phyloP scores from a whole-genome alignment of 352 stramenopile genomes.

The Phytophthora boehmeriae region DNA sequence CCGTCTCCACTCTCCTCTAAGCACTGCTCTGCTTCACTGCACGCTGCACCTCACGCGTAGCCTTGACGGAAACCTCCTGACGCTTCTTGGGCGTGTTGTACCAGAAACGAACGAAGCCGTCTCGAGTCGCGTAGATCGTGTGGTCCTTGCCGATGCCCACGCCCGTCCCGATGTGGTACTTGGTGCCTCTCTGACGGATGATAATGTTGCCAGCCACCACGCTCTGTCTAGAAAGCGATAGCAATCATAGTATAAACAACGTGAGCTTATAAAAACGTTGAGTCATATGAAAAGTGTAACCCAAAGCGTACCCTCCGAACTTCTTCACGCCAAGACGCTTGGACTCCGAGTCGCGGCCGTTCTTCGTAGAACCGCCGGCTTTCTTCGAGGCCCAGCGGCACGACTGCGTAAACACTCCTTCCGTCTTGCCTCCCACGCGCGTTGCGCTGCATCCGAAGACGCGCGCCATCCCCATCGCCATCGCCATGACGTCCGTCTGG shows the following conservation, averaged over 20 bases:
- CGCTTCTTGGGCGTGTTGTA: slow-evolving; percentile 87
- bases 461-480: slow-evolving; percentile 77
- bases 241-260: not conserved
- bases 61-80: slow-evolving; percentile 88
- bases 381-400: slow-evolving; percentile 95
- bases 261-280: not conserved
- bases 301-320: slow-evolving; percentile 83
- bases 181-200: slow-evolving; percentile 96
- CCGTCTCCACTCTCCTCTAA: slow-evolving; percentile 18
- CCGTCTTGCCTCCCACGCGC: slow-evolving; percentile 28
- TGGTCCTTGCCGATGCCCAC: slow-evolving; percentile 95
- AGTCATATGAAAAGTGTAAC: not conserved
- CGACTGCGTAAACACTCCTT: slow-evolving; percentile 58
- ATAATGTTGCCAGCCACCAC: slow-evolving; percentile 97
- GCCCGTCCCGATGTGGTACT: slow-evolving; percentile 94
- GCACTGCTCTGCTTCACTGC: slow-evolving; percentile 25
- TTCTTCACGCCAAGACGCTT: slow-evolving; percentile 98
- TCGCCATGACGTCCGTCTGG: slow-evolving; percentile 47
- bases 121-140: slow-evolving; percentile 91
- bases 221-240: slow-evolving; percentile 47
- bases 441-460: slow-evolving; percentile 55
- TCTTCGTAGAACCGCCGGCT: slow-evolving; percentile 96
- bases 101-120: slow-evolving; percentile 92
- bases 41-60: slow-evolving; percentile 64
- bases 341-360: slow-evolving; percentile 96